A percentile compares a stretch with the other conserved stretches of the same genome.
phyloP scores from a whole-genome alignment of 2,329 filamentous ascomycete genomes.

The Nemania sp. region DNA sequence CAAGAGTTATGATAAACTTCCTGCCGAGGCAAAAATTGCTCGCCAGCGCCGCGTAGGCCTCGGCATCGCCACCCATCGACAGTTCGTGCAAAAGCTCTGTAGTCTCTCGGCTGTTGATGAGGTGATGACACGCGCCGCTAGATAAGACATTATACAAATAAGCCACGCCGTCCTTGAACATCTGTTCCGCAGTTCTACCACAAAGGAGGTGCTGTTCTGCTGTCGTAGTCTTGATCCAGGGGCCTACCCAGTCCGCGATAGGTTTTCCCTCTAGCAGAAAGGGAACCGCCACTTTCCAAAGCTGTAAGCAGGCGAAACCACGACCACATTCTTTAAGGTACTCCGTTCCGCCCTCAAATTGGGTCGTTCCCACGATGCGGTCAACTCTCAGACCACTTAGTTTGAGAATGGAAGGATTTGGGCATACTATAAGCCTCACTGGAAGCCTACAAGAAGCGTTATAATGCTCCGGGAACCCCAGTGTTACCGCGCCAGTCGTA shows the following conservation, averaged over 20 bases:
- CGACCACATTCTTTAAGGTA: too few relatives aligned
- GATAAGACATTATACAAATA: slow-evolving; percentile 14
- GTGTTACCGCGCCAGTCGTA: background rate
- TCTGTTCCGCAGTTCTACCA: slow-evolving; percentile 11
- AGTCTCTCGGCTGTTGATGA: background rate
- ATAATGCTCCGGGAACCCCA: background rate
- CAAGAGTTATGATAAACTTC: too few relatives aligned
- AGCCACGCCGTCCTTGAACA: slow-evolving; percentile 3
- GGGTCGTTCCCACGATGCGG: too few relatives aligned
- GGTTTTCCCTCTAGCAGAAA: background rate
- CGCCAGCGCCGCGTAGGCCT: too few relatives aligned
- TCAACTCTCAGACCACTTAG: too few relatives aligned
- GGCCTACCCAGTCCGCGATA: slow-evolving; percentile 5
- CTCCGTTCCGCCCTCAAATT: too few relatives aligned
- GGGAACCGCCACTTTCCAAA: background rate
- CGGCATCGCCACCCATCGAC: too few relatives aligned
- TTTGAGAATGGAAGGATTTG: too few relatives aligned
- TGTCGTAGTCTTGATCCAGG: slow-evolving; percentile 19
- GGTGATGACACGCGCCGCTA: background rate
- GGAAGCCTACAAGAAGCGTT: background rate
- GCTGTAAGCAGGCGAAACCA: background rate
- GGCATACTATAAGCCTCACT: background rate
- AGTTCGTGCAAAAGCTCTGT: too few relatives aligned
- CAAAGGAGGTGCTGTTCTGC: slow-evolving; percentile 15
- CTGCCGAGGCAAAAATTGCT: too few relatives aligned